Percentiles rank a stretch among this genome's conserved stretches.
These are phyloP conservation scores for Apium graveolens DNA, from an alignment of 129 eudicot genomes.

Conservation along the genomic window DNA sequence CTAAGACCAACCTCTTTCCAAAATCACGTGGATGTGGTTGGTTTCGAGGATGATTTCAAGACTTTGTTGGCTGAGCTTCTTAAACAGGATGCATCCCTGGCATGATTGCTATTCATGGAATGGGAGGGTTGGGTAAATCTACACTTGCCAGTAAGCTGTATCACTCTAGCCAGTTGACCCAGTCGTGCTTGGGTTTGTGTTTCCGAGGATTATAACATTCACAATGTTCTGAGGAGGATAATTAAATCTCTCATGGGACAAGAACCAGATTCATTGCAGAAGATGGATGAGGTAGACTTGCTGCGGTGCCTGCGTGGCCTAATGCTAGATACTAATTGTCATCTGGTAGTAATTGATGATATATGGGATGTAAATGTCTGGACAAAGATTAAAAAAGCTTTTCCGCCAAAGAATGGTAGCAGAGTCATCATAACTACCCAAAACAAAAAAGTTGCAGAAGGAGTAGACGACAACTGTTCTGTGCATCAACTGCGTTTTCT, in stretches of 20 bases:
- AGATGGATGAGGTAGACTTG: neutral
- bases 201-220: neutral
- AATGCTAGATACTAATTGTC: neutral
- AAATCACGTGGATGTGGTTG: neutral
- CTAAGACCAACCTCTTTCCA: neutral
- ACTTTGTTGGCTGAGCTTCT: neutral
- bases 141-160: slow-evolving; percentile 2
- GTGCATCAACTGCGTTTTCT: neutral
- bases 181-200: slow-evolving; percentile 10
- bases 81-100: neutral
- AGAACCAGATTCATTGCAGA: neutral
- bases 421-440: slow-evolving; percentile 17
- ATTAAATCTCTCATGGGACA: neutral
- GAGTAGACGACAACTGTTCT: neutral
- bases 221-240: neutral
- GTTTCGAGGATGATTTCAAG: neutral
- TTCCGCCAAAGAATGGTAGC: slow-evolving; percentile 14
- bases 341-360: slow-evolving; percentile 23
- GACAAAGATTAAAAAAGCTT: slow-evolving; percentile 4
- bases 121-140: neutral
- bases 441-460: neutral
- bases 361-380: slow-evolving; percentile 16
- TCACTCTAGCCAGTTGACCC: neutral
- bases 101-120: neutral
- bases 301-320: neutral